These are phyloP conservation scores for Balansia obtecta DNA, from an alignment of 2,329 filamentous ascomycete species.

Conservation along the genomic window DNA sequence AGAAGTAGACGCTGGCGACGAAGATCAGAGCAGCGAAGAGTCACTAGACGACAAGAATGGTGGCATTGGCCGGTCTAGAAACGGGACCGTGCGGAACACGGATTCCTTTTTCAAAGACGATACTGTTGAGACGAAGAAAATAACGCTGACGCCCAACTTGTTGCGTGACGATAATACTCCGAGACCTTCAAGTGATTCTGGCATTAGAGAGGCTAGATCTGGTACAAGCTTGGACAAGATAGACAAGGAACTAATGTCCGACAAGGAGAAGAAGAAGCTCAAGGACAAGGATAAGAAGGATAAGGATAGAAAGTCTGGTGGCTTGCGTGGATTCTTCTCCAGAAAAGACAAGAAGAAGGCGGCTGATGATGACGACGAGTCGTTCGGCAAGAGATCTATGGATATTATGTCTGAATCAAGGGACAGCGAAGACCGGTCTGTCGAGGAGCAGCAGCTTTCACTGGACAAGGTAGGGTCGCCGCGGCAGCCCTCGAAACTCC, in stretches of 20 bases:
- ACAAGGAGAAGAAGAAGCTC: constrained; percentile 65
- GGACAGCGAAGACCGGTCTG: constrained; percentile 30
- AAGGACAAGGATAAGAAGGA: constrained; percentile 63
- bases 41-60: constrained; percentile 44
- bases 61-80: constrained; percentile 53
- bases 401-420: constrained; percentile 35
- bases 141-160: constrained; percentile 86
- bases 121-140: constrained; percentile 89
- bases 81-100: constrained; percentile 78
- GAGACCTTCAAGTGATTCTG: constrained; percentile 36
- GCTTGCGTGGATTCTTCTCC: constrained; percentile 49
- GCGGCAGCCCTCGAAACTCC: constrained; percentile 53
- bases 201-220: constrained; percentile 37
- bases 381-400: constrained; percentile 48
- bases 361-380: constrained; percentile 46
- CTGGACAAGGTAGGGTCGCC: constrained; percentile 33
- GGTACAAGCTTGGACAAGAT: constrained; percentile 62
- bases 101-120: constrained; percentile 98
- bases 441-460: constrained; percentile 28
- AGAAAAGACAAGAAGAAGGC: constrained; percentile 48
- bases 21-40: constrained; percentile 49
- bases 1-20: constrained; percentile 19
- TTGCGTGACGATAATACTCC: constrained; percentile 64
- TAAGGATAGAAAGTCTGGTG: constrained; percentile 51
- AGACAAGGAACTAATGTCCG: constrained; percentile 41